Conservation (phyloP, 1,139 yeast genomes). For the Candida neerlandica region DNA sequence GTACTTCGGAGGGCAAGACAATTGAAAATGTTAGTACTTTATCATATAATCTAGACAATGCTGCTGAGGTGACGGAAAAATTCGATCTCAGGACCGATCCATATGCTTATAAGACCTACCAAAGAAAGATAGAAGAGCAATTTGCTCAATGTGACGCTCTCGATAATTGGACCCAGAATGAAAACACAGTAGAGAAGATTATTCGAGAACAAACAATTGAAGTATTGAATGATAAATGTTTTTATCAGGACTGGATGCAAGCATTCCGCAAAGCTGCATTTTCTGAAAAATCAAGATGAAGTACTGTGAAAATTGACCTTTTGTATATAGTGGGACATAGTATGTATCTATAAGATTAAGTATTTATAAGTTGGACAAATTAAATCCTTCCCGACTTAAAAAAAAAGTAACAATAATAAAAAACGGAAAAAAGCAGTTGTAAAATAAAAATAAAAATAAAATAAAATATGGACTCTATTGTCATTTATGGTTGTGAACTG, state of each 20-base stretch:
- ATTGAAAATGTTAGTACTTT: constrained; percentile 1
- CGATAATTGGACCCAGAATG: constrained; percentile 43
- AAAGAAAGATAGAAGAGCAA: constrained; percentile 24
- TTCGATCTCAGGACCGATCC: constrained; percentile 45
- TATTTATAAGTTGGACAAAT: neutral
- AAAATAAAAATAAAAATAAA: neutral
- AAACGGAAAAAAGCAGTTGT: neutral
- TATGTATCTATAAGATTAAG: neutral
- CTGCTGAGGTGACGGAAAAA: constrained; percentile 13
- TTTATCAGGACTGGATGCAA: constrained; percentile 38
- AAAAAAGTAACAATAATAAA: neutral
- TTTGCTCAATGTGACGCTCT: constrained; percentile 30
- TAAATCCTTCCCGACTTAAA: neutral
- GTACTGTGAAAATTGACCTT: neutral
- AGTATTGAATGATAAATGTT: constrained; percentile 40
- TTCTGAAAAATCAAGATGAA: neutral
- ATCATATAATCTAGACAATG: constrained; percentile 7
- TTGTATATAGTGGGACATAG: constrained; percentile 4
- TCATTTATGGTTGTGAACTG: constrained; percentile 27
- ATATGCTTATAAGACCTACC: constrained; percentile 35
- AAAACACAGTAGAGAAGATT: constrained; percentile 35
- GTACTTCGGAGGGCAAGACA: constrained; percentile 5
- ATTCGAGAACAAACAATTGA: constrained; percentile 35
- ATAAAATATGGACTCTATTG: neutral
- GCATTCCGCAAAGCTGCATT: constrained; percentile 8